Evolutionary conservation across 345 rosid genomes (phyloP), one percentile per base, ranked within the genome.

Genomic region (Syzygium grande): DNA sequence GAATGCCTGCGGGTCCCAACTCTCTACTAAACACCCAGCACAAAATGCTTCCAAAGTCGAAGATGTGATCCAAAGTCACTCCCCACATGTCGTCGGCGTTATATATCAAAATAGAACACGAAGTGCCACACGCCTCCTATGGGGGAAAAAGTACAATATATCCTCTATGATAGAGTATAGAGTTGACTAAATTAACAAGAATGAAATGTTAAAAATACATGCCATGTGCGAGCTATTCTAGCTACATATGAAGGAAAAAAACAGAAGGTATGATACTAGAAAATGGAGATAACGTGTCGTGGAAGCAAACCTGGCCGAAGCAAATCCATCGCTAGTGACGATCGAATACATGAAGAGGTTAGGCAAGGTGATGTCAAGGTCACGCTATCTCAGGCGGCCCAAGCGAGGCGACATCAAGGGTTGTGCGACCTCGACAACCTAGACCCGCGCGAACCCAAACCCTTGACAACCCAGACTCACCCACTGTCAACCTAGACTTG

Each of bases 401-500:
- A 63, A 63, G 21, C 21, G 7, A 29, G 77, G 77, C 21, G 15
- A 63, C 17, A 2, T 63, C 2, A 0, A 29, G 5, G 41, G 41
- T 29, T 63, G 11, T 7, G 21, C 17, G 21, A 63, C 9, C 77
- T 63, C 0, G 0, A 14, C 34, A 63, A 15, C 77, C 5, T 0
- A n/a, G 38, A n/a, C 4, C 43, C 43, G 43, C 5, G 6, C 6
- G 43, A 63, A 29, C 77, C 5, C 0, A n/a, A 17, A n/a, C 9
- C 73, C 34, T n/a, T 0, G 4, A n/a, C 4, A 2, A 61, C 5
- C 38, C 1, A n/a, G 2, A 61, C 14, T 63, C 41, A 3, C 0
- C 5, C 77, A 63, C 29, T 0, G 3, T 29, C 0, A 0, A 29
- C 21, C 77, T 63, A 63, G 41, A 63, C 9, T 1, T 63, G 77